Base-by-base conservation (phyloP, 2,329 filamentous ascomycete genomes). In the Hansfordia pulvinata region DNA sequence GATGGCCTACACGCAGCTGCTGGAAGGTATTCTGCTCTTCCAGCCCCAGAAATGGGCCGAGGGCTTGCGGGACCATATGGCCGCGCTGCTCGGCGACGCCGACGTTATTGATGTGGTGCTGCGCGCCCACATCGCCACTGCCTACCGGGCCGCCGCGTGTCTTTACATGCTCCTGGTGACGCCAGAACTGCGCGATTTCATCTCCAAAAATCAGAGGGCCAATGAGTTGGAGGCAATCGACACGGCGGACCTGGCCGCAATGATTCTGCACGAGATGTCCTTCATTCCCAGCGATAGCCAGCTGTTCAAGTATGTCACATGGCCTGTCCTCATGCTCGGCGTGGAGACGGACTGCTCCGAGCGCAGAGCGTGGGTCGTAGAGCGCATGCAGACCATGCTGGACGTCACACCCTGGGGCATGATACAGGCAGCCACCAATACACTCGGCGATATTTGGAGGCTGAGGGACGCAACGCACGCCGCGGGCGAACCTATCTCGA, bases 221-320 rank as follows among this genome's bases (percentile, higher is more conserved):
- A 36, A n/a, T 18, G 26, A 6, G 27, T 46, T 3, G 35, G 40
- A 2, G 50, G 49, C 10, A 36, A 62, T 9, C 56, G 55, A 59
- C 23, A 54, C 54, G 13, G 42, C 55, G 23, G 39, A 60, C 7
- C 53, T 72, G 2, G 58, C 64, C 4, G 41, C 52, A 14, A 63
- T 67, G 18, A 63, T 68, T 19, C 47, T 70, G 2, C 37, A 47
- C n/a, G 59, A 69, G 31, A 50, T 72, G 14, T 58, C 56, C 5
- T 48, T 53, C 28, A 55, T 73, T 19, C 52, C 50, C 16, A 53
- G 57, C 12, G 43, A 52, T 3, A 63, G 68, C 37, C 55, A 58
- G 6, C 54, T 69, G 21, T 72, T 69, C 50, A 72, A 70, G 40
- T 68, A 62, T 6, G 69, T 65, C 3, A 62, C 62, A n/a, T 73